A percentile compares a stretch with the other conserved stretches of the same genome.
These are phyloP conservation scores for Platanus orientalis DNA, from an alignment of 164 flowering plant species.

Conservation along the genomic window DNA sequence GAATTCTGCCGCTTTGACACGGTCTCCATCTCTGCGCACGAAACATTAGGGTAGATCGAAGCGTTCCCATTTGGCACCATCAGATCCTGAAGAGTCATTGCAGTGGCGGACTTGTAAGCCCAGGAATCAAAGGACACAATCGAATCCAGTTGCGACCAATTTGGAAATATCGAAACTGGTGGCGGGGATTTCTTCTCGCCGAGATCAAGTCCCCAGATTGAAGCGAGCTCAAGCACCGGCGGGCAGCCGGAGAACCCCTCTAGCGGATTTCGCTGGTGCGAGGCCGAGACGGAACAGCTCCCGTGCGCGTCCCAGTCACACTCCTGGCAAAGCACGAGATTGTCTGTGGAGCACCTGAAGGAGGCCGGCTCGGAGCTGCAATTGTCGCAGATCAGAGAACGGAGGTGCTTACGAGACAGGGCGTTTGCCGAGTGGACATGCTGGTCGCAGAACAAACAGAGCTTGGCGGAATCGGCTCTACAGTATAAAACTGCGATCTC, in stretches of 20 bases:
- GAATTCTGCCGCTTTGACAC: conserved; percentile 22
- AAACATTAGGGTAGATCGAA: not conserved
- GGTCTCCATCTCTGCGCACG: conserved; percentile 6
- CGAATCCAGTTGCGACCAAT: conserved; percentile 15
- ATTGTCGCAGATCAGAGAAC: conserved; percentile 66
- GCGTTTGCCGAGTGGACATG: conserved; percentile 76
- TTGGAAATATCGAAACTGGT: conserved; percentile 11
- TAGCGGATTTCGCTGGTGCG: conserved; percentile 39
- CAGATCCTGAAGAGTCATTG: conserved; percentile 33
- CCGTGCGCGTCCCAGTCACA: conserved; percentile 74
- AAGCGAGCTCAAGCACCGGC: conserved; percentile 41
- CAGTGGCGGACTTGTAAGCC: conserved; percentile 6
- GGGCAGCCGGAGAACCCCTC: conserved; percentile 76
- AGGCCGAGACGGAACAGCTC: conserved; percentile 37
- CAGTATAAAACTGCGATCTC: conserved; percentile 60
- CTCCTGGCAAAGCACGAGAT: conserved; percentile 51
- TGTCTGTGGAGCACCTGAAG: conserved; percentile 45
- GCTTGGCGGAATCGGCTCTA: conserved; percentile 79
- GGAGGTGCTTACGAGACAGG: conserved; percentile 51
- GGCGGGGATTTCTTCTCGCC: conserved; percentile 11
- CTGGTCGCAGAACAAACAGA: conserved; percentile 61
- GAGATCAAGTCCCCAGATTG: conserved; percentile 53
- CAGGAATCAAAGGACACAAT: conserved; percentile 15
- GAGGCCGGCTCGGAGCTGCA: conserved; percentile 54
- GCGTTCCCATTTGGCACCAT: conserved; percentile 40